These are phyloP conservation scores for Calonectria pseudoreteaudii DNA, from an alignment of 2,329 filamentous ascomycete genomes.

Conservation along the genomic window DNA sequence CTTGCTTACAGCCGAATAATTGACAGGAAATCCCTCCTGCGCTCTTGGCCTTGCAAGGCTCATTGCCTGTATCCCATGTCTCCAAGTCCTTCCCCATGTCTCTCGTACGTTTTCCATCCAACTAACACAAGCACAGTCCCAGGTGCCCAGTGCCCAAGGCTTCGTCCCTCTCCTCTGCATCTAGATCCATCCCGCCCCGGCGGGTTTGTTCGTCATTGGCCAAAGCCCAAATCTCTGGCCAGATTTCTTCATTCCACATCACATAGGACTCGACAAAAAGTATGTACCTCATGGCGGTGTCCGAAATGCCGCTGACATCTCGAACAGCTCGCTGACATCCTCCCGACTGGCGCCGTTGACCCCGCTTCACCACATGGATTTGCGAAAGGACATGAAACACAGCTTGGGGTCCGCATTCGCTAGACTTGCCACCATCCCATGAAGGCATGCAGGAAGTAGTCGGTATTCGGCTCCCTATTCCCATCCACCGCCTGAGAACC, in stretches of 20 bases:
- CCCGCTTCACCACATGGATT: neutral
- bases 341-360: neutral
- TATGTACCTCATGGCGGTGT: slow-evolving; percentile 16
- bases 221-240: slow-evolving; percentile 7
- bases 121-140: neutral
- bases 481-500: neutral
- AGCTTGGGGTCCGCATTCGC: neutral
- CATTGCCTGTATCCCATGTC: neutral
- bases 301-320: slow-evolving; percentile 12
- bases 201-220: slow-evolving; percentile 7
- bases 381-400: neutral
- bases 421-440: neutral
- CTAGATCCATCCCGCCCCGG: slow-evolving; percentile 9
- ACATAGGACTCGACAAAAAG: slow-evolving; percentile 25
- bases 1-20: neutral
- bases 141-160: neutral
- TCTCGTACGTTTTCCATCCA: slow-evolving; percentile 36
- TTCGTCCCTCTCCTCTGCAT: slow-evolving; percentile 9
- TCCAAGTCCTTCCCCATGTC: slow-evolving; percentile 11
- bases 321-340: neutral
- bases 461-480: neutral
- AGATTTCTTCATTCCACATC: slow-evolving; percentile 16
- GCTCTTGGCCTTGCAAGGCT: neutral
- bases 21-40: neutral
- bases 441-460: neutral